Conservation (phyloP, 2,329 filamentous ascomycete genomes). For the Coleophoma cylindrospora region DNA sequence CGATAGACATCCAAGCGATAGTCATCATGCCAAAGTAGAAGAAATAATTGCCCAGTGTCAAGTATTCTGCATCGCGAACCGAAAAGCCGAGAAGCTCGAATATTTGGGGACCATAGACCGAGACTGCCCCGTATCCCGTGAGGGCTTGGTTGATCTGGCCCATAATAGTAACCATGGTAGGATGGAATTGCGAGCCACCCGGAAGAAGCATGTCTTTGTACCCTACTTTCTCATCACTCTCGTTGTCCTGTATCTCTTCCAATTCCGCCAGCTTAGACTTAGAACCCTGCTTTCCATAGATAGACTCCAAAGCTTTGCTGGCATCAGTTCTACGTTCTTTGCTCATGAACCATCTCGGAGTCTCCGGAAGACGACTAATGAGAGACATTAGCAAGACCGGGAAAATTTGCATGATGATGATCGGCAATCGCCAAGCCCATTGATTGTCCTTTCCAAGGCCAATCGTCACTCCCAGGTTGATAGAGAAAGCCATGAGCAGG, state of each 20-base stretch:
- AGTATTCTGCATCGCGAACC: constrained; percentile 43
- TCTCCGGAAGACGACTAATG: constrained; percentile 49
- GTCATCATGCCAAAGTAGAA: constrained; percentile 59
- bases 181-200: constrained; percentile 50
- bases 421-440: constrained; percentile 59
- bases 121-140: constrained; percentile 54
- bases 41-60: constrained; percentile 56
- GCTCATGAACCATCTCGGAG: constrained; percentile 51
- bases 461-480: constrained; percentile 51
- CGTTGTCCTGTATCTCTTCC: constrained; percentile 42
- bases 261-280: constrained; percentile 44
- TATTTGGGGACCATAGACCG: constrained; percentile 59
- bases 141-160: constrained; percentile 57
- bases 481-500: constrained; percentile 53
- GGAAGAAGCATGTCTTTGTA: constrained; percentile 56
- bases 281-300: constrained; percentile 45
- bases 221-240: constrained; percentile 37
- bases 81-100: constrained; percentile 55
- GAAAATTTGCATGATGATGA: constrained; percentile 56
- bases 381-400: constrained; percentile 47
- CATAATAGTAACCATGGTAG: constrained; percentile 56
- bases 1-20: constrained; percentile 53
- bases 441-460: constrained; percentile 48
- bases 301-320: constrained; percentile 37
- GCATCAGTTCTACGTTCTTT: constrained; percentile 45